A percentile compares a stretch with the other conserved stretches of the same genome.
Evolutionary conservation across 345 rosid genomes (phyloP).

Genomic region (Acer yangbiense): DNA sequence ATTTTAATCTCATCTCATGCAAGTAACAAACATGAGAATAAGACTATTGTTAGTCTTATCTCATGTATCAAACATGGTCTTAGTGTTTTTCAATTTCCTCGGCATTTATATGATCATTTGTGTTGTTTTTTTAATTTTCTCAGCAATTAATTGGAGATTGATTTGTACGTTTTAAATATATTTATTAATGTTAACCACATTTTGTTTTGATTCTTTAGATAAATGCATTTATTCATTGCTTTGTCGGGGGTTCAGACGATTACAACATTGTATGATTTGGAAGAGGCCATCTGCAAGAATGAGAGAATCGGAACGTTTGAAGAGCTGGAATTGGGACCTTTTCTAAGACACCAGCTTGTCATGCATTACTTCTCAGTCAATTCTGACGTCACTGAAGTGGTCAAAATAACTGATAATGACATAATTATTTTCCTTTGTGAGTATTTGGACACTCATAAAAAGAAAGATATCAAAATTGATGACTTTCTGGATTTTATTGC

Average conservation of each 20-base stretch:
- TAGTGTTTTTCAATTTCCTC: neutral
- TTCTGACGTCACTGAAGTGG: constrained; percentile 41
- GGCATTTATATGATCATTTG: neutral
- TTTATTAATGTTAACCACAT: neutral
- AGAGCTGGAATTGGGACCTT: constrained; percentile 75
- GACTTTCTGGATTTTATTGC: constrained; percentile 76
- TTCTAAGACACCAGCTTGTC: constrained; percentile 65
- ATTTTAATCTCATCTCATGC: no score
- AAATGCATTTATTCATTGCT: constrained; percentile 89
- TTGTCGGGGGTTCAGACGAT: constrained; percentile 63
- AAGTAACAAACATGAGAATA: no score
- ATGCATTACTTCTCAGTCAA: constrained; percentile 59
- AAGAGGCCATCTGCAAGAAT: constrained; percentile 63
- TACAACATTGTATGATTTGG: constrained; percentile 75
- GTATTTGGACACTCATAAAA: constrained; percentile 37
- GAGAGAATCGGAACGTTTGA: constrained; percentile 69
- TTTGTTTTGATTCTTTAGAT: constrained; percentile 42
- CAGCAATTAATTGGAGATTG: neutral
- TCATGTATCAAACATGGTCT: no score
- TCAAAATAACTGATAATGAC: constrained; percentile 66
- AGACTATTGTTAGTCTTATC: no score
- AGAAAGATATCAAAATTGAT: constrained; percentile 43
- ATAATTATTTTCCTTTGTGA: constrained; percentile 52
- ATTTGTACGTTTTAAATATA: neutral
- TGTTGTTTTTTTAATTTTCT: neutral